Base-by-base conservation (phyloP, 192 early-diverging fungal genomes). In the Diversispora epigaea region DNA sequence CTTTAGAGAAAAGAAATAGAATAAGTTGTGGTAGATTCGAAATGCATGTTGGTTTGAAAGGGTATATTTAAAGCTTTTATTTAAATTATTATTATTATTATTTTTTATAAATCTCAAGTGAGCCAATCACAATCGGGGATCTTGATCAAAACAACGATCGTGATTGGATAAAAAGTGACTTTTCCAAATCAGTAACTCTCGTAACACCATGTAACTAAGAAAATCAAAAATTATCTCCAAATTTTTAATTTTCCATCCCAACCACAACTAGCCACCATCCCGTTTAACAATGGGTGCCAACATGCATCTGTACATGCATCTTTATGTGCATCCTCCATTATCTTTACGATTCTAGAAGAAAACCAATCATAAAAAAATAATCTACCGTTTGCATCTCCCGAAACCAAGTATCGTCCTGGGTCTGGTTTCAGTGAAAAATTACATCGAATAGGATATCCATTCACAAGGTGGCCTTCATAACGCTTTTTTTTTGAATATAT, bases 291-390 rank as follows among this genome's bases (percentile, higher is more conserved):
- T 11, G 73, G 73, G 64, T 74, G 73, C 73, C 73, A 74, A 46
- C 58, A 47, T 45, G 39, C 47, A 65, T 74, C 73, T 40, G 49
- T 52, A 64, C 60, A 74, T 22, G 19, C 25, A 21, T 22, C 61
- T 25, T 41, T 11, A 64, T 74, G 73, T 5, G 73, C 73, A 41
- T 52, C 21, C 50, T 74, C 73, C 9, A 74, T 74, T 17, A 14
- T 54, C 40, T 74, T 74, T 49, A 74, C 14, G 41, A 50, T 32
- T 14, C 64, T 63, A 41, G 73, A 64, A 17, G 73, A 25, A 0
- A 47, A 62, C 58, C 62, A 74, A 3, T 74, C 73, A 43, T 74
- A 74, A 60, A 74, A 74, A 32, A 64, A 64, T 54, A 74, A 40
- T n/a, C 46, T 8, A 46, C 73, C 73, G 41, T 74, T 64, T 19